A percentile compares a stretch with the other conserved stretches of the same genome.
Conservation (phyloP, 768 basidiomycete species). For the Sporobolomyces pararoseus region DNA sequence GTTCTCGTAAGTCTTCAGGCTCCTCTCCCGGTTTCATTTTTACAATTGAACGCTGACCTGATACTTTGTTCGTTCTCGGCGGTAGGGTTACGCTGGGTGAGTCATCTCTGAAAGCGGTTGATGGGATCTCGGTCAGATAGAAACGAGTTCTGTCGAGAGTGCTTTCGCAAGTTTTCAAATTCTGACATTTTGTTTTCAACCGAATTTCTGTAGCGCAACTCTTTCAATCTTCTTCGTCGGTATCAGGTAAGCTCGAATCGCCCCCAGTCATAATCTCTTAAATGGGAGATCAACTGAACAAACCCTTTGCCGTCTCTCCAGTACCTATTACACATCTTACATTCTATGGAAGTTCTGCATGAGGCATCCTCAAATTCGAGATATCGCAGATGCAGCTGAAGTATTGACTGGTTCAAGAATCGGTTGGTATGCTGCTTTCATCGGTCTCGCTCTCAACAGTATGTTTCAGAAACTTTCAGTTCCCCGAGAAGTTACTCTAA, state of each 20-base stretch:
- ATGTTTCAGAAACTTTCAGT: background rate
- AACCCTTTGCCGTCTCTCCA: too few relatives aligned
- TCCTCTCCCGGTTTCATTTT: background rate
- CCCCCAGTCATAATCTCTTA: too few relatives aligned
- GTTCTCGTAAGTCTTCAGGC: constrained; percentile 14
- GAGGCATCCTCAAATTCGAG: constrained; percentile 33
- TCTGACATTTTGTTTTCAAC: background rate
- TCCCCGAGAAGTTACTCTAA: background rate
- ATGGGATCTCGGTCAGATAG: too few relatives aligned
- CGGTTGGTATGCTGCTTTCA: constrained; percentile 38
- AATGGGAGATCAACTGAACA: too few relatives aligned
- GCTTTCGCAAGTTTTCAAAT: too few relatives aligned
- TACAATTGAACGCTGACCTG: background rate
- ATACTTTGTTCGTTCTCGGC: constrained; percentile 22
- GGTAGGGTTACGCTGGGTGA: constrained; percentile 34
- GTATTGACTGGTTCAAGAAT: constrained; percentile 20
- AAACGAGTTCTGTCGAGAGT: too few relatives aligned
- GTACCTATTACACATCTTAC: constrained; percentile 38
- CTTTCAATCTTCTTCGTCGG: constrained; percentile 25
- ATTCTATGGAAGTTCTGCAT: constrained; percentile 43
- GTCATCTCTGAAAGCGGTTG: too few relatives aligned
- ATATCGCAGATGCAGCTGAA: constrained; percentile 32
- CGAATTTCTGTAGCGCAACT: constrained; percentile 8
- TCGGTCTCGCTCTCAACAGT: constrained; percentile 42
- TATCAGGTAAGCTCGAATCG: too few relatives aligned